Percentiles rank a stretch among this genome's conserved stretches.
Conservation (phyloP, 805 yeast genomes). For the Metschnikowia henanensis region DNA sequence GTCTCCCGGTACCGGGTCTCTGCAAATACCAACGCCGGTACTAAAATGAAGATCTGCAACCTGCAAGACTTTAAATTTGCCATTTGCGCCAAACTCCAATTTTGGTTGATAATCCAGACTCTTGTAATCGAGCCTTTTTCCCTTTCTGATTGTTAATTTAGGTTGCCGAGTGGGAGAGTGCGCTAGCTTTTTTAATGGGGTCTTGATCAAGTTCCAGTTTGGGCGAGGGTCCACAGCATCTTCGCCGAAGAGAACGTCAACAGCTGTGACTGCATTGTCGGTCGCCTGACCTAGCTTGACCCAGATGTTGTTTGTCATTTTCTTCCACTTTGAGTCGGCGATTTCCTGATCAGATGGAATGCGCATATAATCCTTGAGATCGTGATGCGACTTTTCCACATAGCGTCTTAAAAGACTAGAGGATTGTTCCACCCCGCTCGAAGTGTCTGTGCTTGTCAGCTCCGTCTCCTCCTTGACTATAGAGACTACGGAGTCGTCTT, state of each 20-base stretch:
- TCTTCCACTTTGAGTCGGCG: conserved; percentile 45
- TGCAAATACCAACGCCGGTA: conserved; percentile 79
- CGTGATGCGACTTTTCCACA: conserved; percentile 24
- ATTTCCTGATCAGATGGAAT: conserved; percentile 40
- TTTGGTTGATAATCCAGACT: conserved; percentile 25
- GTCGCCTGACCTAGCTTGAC: conserved; percentile 47
- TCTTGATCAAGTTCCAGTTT: conserved; percentile 52
- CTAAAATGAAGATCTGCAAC: conserved; percentile 90
- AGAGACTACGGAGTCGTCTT: too few species aligned
- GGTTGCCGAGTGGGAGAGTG: conserved; percentile 22
- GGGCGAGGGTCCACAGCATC: conserved; percentile 78
- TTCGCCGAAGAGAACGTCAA: conserved; percentile 71
- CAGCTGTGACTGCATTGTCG: conserved; percentile 47
- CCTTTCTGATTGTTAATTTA: conserved; percentile 35
- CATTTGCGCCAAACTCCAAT: conserved; percentile 40
- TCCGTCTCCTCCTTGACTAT: too few species aligned
- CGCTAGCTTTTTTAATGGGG: conserved; percentile 24
- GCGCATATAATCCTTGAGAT: conserved; percentile 17
- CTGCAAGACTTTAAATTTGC: conserved; percentile 76
- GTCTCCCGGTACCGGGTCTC: conserved; percentile 64
- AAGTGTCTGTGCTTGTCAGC: too few species aligned
- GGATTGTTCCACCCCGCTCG: too few species aligned
- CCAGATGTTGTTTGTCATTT: conserved; percentile 57
- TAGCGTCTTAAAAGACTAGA: conserved; percentile 4
- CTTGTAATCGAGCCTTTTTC: conserved; percentile 32